Base-by-base conservation (phyloP, 805 yeast species). In the Zygoascus ofunaensis region DNA sequence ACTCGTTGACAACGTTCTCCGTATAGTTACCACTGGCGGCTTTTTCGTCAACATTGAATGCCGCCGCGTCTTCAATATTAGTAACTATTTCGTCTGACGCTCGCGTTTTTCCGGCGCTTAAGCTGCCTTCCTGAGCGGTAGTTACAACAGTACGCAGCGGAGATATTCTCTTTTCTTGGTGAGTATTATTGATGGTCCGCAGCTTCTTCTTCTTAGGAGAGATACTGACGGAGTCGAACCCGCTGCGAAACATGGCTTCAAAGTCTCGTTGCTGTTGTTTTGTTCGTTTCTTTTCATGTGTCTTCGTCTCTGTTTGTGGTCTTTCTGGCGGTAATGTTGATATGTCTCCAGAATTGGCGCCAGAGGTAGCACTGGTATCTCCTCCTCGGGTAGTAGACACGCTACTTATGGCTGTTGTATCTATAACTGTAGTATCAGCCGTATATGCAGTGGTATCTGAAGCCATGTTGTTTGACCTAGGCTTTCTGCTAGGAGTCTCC, bases 201-300 rank as follows among this genome's bases (percentile, higher is more conserved):
- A 39, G 44, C 24, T 36, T 21, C 37, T 35, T 30, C 17, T 41
- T 36, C 33, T 24, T 34, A 17, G 48, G 49, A 12, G 48, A 41
- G 7, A 47, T 38, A 18, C 30, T 38, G 15, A 26, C 23, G 15
- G 26, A 23, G 39, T 57, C 57, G 37, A 61, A 61, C 28, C 64
- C 65, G 35, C 61, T 65, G 34, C 60, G 40, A 41, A 60, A 49
- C 44, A 49, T 46, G 18, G 51, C 46, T 43, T 42, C 47, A 21
- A 44, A 20, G 23, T 54, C 43, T 28, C 42, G 22, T 30, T n/a
- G 39, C 12, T 30, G n/a, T 38, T 37, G 39, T 17, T 44, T 42
- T 10, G 43, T 20, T 14, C 50, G 48, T 14, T 54, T 26, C 38
- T 39, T 18, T 49, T 21, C 19, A 55, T 46, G 37, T 55, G 43